phyloP scores from a whole-genome alignment of 164 flowering plant species.

The grape (Vitis vinifera) region DNA sequence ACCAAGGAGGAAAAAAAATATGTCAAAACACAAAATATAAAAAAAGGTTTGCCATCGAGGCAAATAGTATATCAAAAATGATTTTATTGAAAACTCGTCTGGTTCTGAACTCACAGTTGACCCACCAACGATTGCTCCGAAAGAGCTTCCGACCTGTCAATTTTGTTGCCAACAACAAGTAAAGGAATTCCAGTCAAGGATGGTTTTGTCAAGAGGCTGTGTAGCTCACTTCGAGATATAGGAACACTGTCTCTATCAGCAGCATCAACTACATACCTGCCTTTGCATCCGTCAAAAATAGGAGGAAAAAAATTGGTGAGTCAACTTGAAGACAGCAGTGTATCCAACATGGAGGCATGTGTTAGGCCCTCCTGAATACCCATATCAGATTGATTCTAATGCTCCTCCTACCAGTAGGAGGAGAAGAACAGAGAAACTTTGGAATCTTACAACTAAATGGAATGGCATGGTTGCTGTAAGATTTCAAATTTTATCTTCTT shows the following conservation, averaged over 20 bases:
- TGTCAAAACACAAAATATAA: background rate
- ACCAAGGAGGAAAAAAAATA: background rate
- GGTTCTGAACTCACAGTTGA: conserved; percentile 65
- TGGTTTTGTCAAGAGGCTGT: conserved; percentile 73
- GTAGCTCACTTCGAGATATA: conserved; percentile 74
- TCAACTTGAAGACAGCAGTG: background rate
- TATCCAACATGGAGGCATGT: background rate
- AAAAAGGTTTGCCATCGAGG: background rate
- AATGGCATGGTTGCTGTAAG: background rate
- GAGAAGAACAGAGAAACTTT: no score
- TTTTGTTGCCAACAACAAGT: conserved; percentile 84
- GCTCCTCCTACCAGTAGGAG: no score
- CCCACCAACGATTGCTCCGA: conserved; percentile 84
- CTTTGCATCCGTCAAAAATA: conserved; percentile 5
- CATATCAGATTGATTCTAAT: no score
- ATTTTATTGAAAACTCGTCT: background rate
- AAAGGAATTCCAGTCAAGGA: conserved; percentile 76
- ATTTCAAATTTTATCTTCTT: background rate
- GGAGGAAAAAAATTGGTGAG: background rate
- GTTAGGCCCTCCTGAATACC: background rate
- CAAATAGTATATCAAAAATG: background rate
- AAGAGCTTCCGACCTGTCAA: conserved; percentile 91
- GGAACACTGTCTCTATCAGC: conserved; percentile 92
- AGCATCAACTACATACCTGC: conserved; percentile 92
- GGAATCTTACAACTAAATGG: no score